Conservation (phyloP, 1,139 yeast species). For the Magnusiomyces tetraspermus region DNA sequence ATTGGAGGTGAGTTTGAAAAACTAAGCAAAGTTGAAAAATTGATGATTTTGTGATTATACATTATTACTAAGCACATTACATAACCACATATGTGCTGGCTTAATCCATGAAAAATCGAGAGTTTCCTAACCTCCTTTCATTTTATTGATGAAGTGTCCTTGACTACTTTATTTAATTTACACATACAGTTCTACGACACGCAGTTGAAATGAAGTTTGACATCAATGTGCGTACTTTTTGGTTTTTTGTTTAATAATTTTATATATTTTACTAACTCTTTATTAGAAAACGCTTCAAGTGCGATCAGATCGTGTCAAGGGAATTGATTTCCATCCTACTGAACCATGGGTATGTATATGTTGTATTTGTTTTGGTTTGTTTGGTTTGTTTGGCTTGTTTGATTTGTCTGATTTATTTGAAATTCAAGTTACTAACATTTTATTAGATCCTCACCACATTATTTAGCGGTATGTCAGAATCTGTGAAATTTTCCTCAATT, state of each 20-base stretch:
- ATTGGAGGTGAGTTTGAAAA: background rate
- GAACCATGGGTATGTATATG: constrained; percentile 69
- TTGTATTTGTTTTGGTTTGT: background rate
- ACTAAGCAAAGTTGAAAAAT: background rate
- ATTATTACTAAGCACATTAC: background rate
- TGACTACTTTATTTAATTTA: background rate
- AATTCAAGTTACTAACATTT: constrained; percentile 5
- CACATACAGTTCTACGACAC: background rate
- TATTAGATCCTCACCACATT: constrained; percentile 54
- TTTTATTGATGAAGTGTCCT: background rate
- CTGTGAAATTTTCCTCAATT: background rate
- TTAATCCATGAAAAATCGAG: background rate
- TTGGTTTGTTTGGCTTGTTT: background rate
- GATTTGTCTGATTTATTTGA: background rate
- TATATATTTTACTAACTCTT: constrained; percentile 26
- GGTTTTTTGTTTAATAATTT: background rate
- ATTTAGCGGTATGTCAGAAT: constrained; percentile 54
- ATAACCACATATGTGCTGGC: background rate
- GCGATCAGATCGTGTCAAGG: constrained; percentile 93
- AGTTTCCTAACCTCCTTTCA: background rate
- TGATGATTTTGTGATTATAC: background rate
- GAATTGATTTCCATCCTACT: constrained; percentile 93
- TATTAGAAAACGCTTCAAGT: constrained; percentile 63
- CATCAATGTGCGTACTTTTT: constrained; percentile 19
- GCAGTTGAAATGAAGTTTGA: constrained; percentile 19